Evolutionary conservation across 2,329 filamentous ascomycete species (phyloP).

Genomic region (Colletotrichum truncatum): DNA sequence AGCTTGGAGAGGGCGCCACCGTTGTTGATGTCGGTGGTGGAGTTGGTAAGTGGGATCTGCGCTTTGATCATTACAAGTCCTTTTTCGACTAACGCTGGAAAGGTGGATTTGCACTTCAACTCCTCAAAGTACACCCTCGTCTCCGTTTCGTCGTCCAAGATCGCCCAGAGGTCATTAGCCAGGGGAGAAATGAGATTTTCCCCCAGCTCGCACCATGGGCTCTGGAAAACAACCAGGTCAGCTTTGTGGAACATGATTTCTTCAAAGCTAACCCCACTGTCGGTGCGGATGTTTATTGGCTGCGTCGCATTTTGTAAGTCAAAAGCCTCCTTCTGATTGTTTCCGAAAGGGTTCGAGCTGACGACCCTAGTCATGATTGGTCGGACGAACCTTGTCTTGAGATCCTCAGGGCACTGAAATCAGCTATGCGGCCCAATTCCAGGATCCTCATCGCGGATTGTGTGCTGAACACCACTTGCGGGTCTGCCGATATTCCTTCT

Average conservation of each 20-base stretch:
- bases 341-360: neutral
- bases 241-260: conserved; percentile 41
- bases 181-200: conserved; percentile 38
- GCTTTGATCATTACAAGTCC: neutral
- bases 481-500: conserved; percentile 36
- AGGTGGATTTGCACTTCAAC: conserved; percentile 43
- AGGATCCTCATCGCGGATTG: conserved; percentile 39
- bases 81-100: neutral
- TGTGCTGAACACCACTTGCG: conserved; percentile 46
- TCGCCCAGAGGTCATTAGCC: conserved; percentile 37
- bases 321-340: no score
- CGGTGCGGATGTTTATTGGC: conserved; percentile 40
- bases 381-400: conserved; percentile 42
- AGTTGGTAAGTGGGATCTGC: neutral
- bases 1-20: neutral
- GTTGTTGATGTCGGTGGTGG: neutral
- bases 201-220: conserved; percentile 37
- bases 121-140: conserved; percentile 37
- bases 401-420: conserved; percentile 33
- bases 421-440: conserved; percentile 32
- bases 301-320: conserved; percentile 38
- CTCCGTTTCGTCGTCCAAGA: conserved; percentile 48
- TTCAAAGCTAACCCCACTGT: conserved; percentile 41
- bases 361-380: conserved; percentile 40
- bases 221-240: conserved; percentile 18